Evolutionary conservation across 768 basidiomycete genomes (phyloP).

Genomic region (Chiua virens): DNA sequence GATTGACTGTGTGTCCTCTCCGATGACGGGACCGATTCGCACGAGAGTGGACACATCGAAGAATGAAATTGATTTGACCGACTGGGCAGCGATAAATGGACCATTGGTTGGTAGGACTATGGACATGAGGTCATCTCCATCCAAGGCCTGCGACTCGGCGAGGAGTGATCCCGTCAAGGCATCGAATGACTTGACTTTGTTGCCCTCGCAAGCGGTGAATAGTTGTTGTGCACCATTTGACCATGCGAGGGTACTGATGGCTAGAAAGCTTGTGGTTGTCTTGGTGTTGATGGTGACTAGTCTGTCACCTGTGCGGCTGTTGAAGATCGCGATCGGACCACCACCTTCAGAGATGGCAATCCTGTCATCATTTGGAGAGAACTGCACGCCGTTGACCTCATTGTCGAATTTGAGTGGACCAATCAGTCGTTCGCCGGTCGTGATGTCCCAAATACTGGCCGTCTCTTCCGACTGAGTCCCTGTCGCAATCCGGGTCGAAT

Average conservation of each 20-base stretch:
- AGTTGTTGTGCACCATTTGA: neutral
- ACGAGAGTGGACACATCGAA: neutral
- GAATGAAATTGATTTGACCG: neutral
- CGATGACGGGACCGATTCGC: neutral
- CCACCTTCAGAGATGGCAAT: too few species aligned
- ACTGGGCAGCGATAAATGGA: neutral
- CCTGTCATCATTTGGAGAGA: too few species aligned
- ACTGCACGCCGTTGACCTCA: too few species aligned
- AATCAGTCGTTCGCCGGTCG: too few species aligned
- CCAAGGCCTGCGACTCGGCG: neutral
- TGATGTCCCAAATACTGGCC: too few species aligned
- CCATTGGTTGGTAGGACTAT: neutral
- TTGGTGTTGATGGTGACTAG: too few species aligned
- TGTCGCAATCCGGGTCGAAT: too few species aligned
- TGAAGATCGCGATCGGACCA: too few species aligned
- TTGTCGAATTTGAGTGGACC: too few species aligned
- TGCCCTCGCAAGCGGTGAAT: neutral
- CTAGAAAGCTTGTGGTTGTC: too few species aligned
- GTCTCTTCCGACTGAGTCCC: too few species aligned
- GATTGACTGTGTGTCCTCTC: neutral
- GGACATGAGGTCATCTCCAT: neutral
- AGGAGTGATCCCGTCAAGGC: neutral
- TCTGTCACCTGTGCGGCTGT: too few species aligned
- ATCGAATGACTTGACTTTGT: neutral
- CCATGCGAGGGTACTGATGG: conserved; percentile 1